Evolutionary conservation across 2,329 filamentous ascomycete species (phyloP).

Genomic region (Ophiocordyceps robertsii): DNA sequence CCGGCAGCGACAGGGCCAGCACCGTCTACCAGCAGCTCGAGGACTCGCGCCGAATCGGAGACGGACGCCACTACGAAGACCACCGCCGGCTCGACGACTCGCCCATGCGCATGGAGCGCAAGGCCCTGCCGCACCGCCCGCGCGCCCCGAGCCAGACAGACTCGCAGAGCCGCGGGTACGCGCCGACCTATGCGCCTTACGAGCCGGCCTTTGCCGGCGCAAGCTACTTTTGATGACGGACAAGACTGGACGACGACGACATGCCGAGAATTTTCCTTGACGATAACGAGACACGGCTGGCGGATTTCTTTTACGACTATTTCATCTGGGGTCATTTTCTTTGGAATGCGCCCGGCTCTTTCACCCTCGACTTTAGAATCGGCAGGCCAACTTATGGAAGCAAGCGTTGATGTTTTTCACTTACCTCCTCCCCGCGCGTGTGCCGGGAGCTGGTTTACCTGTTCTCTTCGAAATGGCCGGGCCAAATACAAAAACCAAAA

Average conservation of each 20-base stretch:
- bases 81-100: slow-evolving; percentile 28
- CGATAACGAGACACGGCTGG: slow-evolving; percentile 13
- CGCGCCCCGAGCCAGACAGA: slow-evolving; percentile 37
- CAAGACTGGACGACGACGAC: slow-evolving; percentile 13
- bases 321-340: slow-evolving; percentile 6
- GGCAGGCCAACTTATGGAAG: slow-evolving; percentile 4
- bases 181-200: slow-evolving; percentile 13
- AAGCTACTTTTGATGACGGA: slow-evolving; percentile 17
- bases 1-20: slow-evolving; percentile 38
- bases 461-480: too few species aligned
- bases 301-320: background rate
- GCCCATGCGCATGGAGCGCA: slow-evolving; percentile 27
- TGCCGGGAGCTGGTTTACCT: slow-evolving; percentile 5
- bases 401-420: slow-evolving; percentile 5
- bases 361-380: background rate
- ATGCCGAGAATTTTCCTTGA: slow-evolving; percentile 6
- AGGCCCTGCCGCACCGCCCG: slow-evolving; percentile 26
- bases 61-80: slow-evolving; percentile 15
- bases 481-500: too few species aligned
- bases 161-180: slow-evolving; percentile 24
- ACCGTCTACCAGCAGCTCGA: slow-evolving; percentile 33
- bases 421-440: slow-evolving; percentile 4
- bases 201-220: slow-evolving; percentile 13
- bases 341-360: slow-evolving; percentile 6
- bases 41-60: slow-evolving; percentile 18